Conservation (phyloP, 441 rosid species). For the Croton setiger region DNA sequence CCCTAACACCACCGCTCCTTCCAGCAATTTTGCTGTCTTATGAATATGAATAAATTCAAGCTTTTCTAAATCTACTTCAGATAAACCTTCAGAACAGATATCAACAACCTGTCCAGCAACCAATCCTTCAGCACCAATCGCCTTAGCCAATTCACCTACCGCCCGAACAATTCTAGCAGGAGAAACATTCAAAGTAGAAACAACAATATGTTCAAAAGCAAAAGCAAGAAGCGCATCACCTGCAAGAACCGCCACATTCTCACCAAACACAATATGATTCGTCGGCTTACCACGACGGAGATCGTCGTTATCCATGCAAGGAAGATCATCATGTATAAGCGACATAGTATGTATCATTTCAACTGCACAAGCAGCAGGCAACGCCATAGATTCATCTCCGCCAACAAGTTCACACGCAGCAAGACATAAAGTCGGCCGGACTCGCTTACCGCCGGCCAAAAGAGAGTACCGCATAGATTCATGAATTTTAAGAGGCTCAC, state of each 20-base stretch:
- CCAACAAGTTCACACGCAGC: constrained; percentile 82
- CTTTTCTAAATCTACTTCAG: constrained; percentile 53
- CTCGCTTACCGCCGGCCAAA: constrained; percentile 78
- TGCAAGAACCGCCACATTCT: constrained; percentile 76
- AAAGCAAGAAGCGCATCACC: constrained; percentile 84
- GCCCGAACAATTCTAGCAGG: constrained; percentile 53
- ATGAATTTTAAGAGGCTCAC: constrained; percentile 63
- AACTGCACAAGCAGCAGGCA: constrained; percentile 82
- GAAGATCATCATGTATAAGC: constrained; percentile 77
- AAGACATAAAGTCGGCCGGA: constrained; percentile 65
- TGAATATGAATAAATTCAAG: constrained; percentile 84
- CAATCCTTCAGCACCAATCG: constrained; percentile 63
- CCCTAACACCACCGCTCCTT: constrained; percentile 74
- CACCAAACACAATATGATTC: constrained; percentile 76
- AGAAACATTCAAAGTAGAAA: constrained; percentile 45
- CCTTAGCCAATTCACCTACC: constrained; percentile 61
- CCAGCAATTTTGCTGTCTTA: constrained; percentile 84
- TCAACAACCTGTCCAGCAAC: constrained; percentile 95
- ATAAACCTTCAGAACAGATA: constrained; percentile 54
- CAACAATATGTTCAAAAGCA: constrained; percentile 72
- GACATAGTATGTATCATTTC: constrained; percentile 95
- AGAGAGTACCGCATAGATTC: constrained; percentile 91
- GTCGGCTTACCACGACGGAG: constrained; percentile 90
- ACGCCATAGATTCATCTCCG: constrained; percentile 52
- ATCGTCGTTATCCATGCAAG: constrained; percentile 89